Conservation (phyloP, 2,329 filamentous ascomycete species). For the Monosporascus ibericus region DNA sequence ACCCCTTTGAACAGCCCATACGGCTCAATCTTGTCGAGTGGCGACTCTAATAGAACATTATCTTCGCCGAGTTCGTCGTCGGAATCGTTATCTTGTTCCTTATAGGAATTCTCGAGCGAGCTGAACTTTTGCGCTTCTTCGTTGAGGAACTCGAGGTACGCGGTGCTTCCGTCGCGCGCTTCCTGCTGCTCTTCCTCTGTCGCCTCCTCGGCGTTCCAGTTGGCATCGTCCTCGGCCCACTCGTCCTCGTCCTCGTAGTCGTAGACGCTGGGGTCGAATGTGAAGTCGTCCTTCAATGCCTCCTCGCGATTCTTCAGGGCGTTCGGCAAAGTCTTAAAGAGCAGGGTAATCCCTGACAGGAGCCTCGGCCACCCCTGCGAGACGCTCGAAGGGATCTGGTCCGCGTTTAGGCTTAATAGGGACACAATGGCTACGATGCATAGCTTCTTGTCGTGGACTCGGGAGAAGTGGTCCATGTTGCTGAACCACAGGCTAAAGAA, state of each 20-base stretch:
- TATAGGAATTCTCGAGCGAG: conserved; percentile 42
- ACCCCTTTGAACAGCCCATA: conserved; percentile 83
- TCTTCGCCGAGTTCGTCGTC: conserved; percentile 91
- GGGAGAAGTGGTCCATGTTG: conserved; percentile 85
- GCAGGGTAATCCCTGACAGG: conserved; percentile 75
- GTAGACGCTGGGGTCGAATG: conserved; percentile 54
- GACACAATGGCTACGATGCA: conserved; percentile 90
- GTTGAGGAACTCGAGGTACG: conserved; percentile 93
- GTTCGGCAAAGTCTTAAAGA: conserved; percentile 86
- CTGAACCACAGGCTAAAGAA: conserved; percentile 99
- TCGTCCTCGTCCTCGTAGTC: conserved; percentile 71
- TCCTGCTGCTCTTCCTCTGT: conserved; percentile 60
- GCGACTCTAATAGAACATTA: conserved; percentile 85
- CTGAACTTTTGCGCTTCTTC: conserved; percentile 90
- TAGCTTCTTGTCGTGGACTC: conserved; percentile 98
- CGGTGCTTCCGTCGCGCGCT: conserved; percentile 81
- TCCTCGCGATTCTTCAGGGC: conserved; percentile 91
- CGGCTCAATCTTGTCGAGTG: conserved; percentile 90
- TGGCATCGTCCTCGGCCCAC: conserved; percentile 73
- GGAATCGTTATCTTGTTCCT: conserved; percentile 54
- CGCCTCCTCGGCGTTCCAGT: conserved; percentile 73
- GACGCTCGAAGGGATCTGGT: conserved; percentile 85
- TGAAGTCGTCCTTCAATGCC: conserved; percentile 81
- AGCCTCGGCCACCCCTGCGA: conserved; percentile 92
- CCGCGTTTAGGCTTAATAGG: conserved; percentile 70